Base-by-base conservation (phyloP, 352 stramenopile genomes). In the Phytophthora ramorum region DNA sequence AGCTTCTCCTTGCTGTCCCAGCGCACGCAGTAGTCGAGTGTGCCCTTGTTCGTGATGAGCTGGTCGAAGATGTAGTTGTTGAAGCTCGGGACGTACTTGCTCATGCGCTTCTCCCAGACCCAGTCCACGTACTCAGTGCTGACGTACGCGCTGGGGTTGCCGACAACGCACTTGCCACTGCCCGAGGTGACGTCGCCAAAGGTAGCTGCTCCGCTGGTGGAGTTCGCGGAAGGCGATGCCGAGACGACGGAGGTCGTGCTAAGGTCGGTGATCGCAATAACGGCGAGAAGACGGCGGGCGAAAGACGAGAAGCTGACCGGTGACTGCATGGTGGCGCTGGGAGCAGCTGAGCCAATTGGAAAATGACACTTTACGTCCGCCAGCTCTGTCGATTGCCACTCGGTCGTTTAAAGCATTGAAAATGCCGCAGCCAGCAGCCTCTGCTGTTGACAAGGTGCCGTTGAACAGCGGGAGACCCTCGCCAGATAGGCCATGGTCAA, bases 1-100 rank as follows among this genome's bases (percentile, higher is more conserved):
- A 81, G 50, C 41, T 52, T 61, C 9, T 78, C 55, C 4, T 47
- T 81, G 45, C 58, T 76, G 56, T 81, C 69, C 69, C 73, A 81
- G 22, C 73, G 73, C 7, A 81, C 20, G 62, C 73, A 81, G 62
- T 81, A 78, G 63, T 49, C 67, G 30, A 81, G 54, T 26, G 69
- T 54, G 12, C 62, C 62, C 1, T 70, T 64, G 40, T 56, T 59
- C 7, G 37, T 34, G 8, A 64, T 38, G 53, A 81, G 50, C 50
- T 81, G 73, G 51, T 81, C 66, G 26, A 74, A 75, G 59, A 81
- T 79, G 20, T 24, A 58, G 50, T 71, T 71, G 20, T 54, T 63
- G 63, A 49, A 68, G 20, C 7, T 5, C 20, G 43, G 14, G 19
- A 62, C 50, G 17, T 71, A 50, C 55, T 24, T 61, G 22, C 20